Conservation (phyloP, 306 rosid species). For the Medicago arabica region DNA sequence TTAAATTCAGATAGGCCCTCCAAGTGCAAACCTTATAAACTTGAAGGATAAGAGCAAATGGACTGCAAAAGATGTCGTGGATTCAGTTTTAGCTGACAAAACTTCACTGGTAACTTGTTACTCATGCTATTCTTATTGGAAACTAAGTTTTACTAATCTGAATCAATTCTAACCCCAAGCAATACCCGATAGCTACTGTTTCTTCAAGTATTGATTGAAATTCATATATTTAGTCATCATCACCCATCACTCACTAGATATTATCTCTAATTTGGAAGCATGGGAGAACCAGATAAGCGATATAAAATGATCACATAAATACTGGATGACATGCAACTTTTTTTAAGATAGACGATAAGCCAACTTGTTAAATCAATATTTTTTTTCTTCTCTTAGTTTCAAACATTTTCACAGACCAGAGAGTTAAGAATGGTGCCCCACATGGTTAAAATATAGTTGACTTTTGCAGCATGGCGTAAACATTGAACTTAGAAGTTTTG, state of each 20-base stretch:
- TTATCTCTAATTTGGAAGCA: neutral
- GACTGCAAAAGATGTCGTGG: constrained; percentile 92
- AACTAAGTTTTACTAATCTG: neutral
- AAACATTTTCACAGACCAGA: neutral
- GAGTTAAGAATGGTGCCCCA: too few species aligned
- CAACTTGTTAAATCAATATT: neutral
- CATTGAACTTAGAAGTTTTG: neutral
- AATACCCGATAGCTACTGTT: neutral
- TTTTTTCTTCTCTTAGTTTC: neutral
- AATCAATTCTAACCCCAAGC: constrained; percentile 1
- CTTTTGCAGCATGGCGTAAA: neutral
- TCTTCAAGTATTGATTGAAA: constrained; percentile 18
- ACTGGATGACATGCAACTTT: neutral
- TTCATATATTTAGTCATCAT: constrained; percentile 28
- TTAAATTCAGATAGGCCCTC: constrained; percentile 92
- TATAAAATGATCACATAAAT: neutral
- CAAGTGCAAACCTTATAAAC: constrained; percentile 73
- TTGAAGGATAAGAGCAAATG: constrained; percentile 81
- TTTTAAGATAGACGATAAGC: neutral
- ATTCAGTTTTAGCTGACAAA: constrained; percentile 93
- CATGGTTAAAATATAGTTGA: neutral
- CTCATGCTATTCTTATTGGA: constrained; percentile 33
- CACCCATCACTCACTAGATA: constrained; percentile 8
- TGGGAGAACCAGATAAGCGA: constrained; percentile 4
- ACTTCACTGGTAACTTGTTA: constrained; percentile 75